Base-by-base conservation (phyloP, 2,329 filamentous ascomycete species). In the Fonsecaea multimorphosa region DNA sequence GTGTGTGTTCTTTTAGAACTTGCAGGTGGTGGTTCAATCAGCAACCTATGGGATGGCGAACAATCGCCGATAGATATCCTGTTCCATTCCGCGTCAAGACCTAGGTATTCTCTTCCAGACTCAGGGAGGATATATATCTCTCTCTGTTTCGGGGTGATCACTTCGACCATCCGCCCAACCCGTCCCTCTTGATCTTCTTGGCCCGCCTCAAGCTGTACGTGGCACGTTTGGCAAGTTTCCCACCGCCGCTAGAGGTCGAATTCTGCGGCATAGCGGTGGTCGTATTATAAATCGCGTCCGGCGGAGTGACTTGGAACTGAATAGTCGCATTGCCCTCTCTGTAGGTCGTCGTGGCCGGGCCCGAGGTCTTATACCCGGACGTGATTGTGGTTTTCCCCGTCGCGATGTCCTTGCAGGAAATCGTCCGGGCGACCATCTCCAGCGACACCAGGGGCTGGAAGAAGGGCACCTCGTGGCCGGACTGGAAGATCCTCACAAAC, bases 381-480 rank as follows among this genome's bases (percentile, higher is more conserved):
- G 7, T 83, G 74, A 12, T 78, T 5, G 67, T 61, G 19, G 58
- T 65, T 34, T 61, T 63, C 32, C 89, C 87, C 0, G 83, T 84
- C 1, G 85, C 81, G 40, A 89, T 75, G 58, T 86, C 83, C 64
- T 80, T 81, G 11, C 84, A 84, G 60, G 80, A 77, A 67, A 90
- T 78, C 54, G 86, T 85, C 31, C 88, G 83, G 31, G 85, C 83
- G 70, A 90, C 88, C 52, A 89, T 78, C 69, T 85, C 83, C 65
- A 88, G 82, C 2, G 84, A 78, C 2, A 85, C 86, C 72, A 85
- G 79, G 9, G 87, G 87, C 76, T 89, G 86, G 63, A 66, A 73
- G 46, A 72, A 73, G 1, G 71, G 71, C 32, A 80, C 78, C 70
- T 79, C 76, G 70, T 81, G 78, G 8, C 78, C 79, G 24, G 73